These are phyloP conservation scores for Arachnopeziza araneosa DNA, from an alignment of 2,329 filamentous ascomycete genomes.

Conservation along the genomic window DNA sequence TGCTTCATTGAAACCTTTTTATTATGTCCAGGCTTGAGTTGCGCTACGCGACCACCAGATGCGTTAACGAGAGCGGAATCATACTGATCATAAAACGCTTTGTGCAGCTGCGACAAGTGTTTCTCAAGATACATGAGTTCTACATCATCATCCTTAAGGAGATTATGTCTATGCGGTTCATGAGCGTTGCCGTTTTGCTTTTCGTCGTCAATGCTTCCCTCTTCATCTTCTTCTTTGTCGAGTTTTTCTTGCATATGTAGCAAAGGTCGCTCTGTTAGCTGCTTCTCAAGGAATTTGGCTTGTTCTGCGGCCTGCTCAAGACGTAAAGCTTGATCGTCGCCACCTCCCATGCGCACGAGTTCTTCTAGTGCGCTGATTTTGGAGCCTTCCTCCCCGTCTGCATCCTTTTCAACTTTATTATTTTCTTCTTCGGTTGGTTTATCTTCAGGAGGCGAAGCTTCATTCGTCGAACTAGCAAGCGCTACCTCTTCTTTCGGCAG, in stretches of 20 bases:
- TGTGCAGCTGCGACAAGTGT: slow-evolving; percentile 70
- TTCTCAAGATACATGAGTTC: slow-evolving; percentile 74
- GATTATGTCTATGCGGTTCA: slow-evolving; percentile 55
- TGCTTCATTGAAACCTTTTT: slow-evolving; percentile 43
- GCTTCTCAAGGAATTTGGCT: slow-evolving; percentile 79
- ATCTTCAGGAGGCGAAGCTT: neutral
- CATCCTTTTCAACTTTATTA: slow-evolving; percentile 33
- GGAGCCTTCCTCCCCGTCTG: slow-evolving; percentile 7
- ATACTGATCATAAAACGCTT: slow-evolving; percentile 77
- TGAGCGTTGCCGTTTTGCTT: slow-evolving; percentile 33
- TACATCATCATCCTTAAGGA: slow-evolving; percentile 81
- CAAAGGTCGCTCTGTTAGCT: slow-evolving; percentile 81
- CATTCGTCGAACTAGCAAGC: slow-evolving; percentile 1
- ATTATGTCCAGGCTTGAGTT: slow-evolving; percentile 31
- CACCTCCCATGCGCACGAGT: slow-evolving; percentile 68
- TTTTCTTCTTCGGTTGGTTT: slow-evolving; percentile 4
- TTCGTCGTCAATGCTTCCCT: slow-evolving; percentile 33
- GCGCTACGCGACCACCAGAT: slow-evolving; percentile 36
- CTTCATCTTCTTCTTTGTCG: slow-evolving; percentile 73
- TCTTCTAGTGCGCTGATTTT: slow-evolving; percentile 56
- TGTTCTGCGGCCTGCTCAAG: slow-evolving; percentile 79
- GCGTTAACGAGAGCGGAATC: slow-evolving; percentile 44
- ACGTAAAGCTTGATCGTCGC: slow-evolving; percentile 61
- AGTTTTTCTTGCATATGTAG: slow-evolving; percentile 89
- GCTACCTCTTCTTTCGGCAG: slow-evolving; percentile 5